Conservation (phyloP, 441 rosid genomes). For the Erysimum cheiri region DNA sequence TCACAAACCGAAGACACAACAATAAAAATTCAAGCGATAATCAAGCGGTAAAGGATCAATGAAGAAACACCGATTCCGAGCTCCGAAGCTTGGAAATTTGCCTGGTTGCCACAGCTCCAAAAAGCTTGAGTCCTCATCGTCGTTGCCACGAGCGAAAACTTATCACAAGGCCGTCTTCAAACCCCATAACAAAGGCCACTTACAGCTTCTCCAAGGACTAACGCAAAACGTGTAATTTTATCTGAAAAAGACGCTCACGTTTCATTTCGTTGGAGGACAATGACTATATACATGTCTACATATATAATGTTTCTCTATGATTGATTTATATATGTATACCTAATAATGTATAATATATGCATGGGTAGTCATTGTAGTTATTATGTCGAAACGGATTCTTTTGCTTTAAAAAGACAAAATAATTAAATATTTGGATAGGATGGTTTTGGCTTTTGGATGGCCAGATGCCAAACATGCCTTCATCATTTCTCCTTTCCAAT, state of each 20-base stretch:
- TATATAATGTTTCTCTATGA: not conserved
- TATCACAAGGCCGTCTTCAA: no score
- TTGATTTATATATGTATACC: conserved; percentile 1
- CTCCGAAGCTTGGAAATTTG: no score
- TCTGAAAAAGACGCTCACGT: conserved; percentile 37
- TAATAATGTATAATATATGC: conserved; percentile 21
- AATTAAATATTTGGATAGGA: conserved; percentile 42
- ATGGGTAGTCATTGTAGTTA: conserved; percentile 38
- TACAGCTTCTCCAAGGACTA: no score
- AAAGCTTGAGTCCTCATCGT: no score
- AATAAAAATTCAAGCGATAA: no score
- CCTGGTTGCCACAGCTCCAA: no score
- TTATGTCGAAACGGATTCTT: conserved; percentile 41
- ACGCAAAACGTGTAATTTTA: conserved; percentile 6
- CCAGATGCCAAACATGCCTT: conserved; percentile 49
- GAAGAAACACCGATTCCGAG: no score
- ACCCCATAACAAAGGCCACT: no score
- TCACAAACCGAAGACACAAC: no score
- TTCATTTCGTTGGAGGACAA: conserved; percentile 33
- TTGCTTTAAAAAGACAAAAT: conserved; percentile 41
- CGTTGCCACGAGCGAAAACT: no score
- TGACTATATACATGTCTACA: conserved; percentile 30
- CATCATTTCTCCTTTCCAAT: conserved; percentile 42
- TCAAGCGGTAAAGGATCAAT: no score
- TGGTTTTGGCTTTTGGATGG: conserved; percentile 41